Percentiles rank a stretch among this genome's conserved stretches.
Conservation (phyloP, 1,284 basidiomycete genomes). For the Fistulina hepatica region DNA sequence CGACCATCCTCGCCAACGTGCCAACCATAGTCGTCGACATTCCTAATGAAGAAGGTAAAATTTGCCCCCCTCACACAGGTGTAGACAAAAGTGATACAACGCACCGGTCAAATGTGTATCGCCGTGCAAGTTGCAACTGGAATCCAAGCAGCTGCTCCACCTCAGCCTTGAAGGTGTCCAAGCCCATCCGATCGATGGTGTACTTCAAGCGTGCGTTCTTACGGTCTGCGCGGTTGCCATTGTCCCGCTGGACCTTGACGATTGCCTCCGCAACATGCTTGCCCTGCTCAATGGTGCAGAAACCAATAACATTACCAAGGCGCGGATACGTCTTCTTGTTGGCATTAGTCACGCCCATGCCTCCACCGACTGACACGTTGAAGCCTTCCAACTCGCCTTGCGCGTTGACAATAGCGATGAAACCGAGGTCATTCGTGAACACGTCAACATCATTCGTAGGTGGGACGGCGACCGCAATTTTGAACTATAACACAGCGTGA, state of each 20-base stretch:
- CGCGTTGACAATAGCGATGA: constrained; percentile 81
- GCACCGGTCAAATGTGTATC: constrained; percentile 80
- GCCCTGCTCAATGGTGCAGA: constrained; percentile 85
- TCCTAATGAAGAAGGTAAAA: too few species aligned
- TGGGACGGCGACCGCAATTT: constrained; percentile 93
- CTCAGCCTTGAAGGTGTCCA: constrained; percentile 78
- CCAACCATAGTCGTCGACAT: constrained; percentile 96
- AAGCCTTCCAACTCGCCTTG: constrained; percentile 74
- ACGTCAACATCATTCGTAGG: constrained; percentile 96
- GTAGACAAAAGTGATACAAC: too few species aligned
- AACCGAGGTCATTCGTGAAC: constrained; percentile 92
- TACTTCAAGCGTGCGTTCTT: constrained; percentile 92
- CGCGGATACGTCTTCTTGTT: constrained; percentile 99
- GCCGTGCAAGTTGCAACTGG: constrained; percentile 58
- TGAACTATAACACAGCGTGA: constrained; percentile 83
- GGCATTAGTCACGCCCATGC: constrained; percentile 98
- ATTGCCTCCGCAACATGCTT: constrained; percentile 83
- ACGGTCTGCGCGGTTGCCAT: constrained; percentile 81
- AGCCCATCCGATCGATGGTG: constrained; percentile 91
- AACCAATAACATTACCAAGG: constrained; percentile 81
- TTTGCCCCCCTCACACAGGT: too few species aligned
- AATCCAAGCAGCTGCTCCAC: constrained; percentile 88
- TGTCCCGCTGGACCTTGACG: constrained; percentile 91
- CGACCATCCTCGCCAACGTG: constrained; percentile 77
- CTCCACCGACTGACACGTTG: constrained; percentile 87